A percentile compares a stretch with the other conserved stretches of the same genome.
phyloP scores from a whole-genome alignment of 441 rosid species.

The Melastoma candidum region DNA sequence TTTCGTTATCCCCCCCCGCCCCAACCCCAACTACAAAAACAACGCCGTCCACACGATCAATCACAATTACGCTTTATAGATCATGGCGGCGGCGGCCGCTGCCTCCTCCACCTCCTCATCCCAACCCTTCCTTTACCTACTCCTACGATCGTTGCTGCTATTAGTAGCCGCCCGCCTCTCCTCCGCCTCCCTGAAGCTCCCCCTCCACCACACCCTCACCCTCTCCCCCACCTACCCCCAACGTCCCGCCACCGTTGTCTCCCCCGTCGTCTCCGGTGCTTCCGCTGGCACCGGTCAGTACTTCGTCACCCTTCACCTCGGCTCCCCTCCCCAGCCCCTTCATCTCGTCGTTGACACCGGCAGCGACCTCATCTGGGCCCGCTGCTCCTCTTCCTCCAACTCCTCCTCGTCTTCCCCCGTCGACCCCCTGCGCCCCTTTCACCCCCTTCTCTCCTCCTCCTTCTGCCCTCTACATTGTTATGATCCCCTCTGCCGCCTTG shows the following conservation, averaged over 20 bases:
- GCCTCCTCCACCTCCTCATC: no score
- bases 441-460: constrained; percentile 64
- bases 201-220: constrained; percentile 40
- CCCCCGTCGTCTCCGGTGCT: constrained; percentile 64
- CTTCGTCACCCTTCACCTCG: constrained; percentile 56
- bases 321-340: constrained; percentile 64
- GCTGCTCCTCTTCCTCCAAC: constrained; percentile 51
- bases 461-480: constrained; percentile 65
- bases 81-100: no score
- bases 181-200: constrained; percentile 9
- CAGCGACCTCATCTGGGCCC: constrained; percentile 76
- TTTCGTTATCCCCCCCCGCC: constrained; percentile 20
- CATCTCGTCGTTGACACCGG: constrained; percentile 74
- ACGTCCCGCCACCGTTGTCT: constrained; percentile 22
- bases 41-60: no score
- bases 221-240: constrained; percentile 22
- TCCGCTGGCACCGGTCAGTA: constrained; percentile 74
- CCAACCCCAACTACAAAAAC: constrained; percentile 12
- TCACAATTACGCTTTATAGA: no score
- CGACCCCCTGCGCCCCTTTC: constrained; percentile 21
- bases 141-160: no score
- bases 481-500: constrained; percentile 35
- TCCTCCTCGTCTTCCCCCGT: no score
- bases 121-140: no score
- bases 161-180: no score